Conservation (phyloP, 106 monocot genomes). For the Dioscorea zingiberensis region DNA sequence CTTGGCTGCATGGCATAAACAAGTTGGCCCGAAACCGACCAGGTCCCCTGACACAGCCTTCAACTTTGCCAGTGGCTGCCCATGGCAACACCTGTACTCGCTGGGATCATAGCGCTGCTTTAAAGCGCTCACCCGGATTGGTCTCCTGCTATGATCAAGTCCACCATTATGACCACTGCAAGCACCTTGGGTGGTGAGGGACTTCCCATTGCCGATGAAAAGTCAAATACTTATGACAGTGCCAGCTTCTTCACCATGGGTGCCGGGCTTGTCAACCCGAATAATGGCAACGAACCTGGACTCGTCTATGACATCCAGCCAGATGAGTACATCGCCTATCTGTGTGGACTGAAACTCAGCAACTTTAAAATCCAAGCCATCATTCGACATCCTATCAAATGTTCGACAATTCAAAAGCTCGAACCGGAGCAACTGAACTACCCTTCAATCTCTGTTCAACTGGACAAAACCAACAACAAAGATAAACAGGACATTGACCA, state of each 20-base stretch:
- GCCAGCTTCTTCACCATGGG: constrained; percentile 22
- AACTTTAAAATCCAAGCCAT: not conserved
- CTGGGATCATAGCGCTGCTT: not conserved
- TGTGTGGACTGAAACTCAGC: constrained; percentile 5
- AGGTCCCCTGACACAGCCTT: not conserved
- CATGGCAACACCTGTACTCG: not conserved
- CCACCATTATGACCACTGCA: constrained; percentile 2
- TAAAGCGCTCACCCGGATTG: not conserved
- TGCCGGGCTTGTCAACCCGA: constrained; percentile 27
- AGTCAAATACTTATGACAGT: not conserved
- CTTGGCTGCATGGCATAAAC: not conserved
- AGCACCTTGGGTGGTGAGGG: not conserved
- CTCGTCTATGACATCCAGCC: constrained; percentile 28
- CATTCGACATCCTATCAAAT: too few relatives aligned
- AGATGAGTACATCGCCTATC: constrained; percentile 21
- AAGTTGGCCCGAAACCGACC: not conserved
- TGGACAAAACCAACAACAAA: too few relatives aligned
- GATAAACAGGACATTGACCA: not conserved
- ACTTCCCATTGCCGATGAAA: not conserved
- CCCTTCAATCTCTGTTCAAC: not conserved
- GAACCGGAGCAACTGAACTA: not conserved
- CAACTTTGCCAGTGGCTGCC: constrained; percentile 13
- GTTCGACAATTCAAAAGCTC: not conserved
- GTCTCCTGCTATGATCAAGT: not conserved
- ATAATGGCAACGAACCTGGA: constrained; percentile 13